Base-by-base conservation (phyloP, 345 rosid species). In the Citropsis articulata region DNA sequence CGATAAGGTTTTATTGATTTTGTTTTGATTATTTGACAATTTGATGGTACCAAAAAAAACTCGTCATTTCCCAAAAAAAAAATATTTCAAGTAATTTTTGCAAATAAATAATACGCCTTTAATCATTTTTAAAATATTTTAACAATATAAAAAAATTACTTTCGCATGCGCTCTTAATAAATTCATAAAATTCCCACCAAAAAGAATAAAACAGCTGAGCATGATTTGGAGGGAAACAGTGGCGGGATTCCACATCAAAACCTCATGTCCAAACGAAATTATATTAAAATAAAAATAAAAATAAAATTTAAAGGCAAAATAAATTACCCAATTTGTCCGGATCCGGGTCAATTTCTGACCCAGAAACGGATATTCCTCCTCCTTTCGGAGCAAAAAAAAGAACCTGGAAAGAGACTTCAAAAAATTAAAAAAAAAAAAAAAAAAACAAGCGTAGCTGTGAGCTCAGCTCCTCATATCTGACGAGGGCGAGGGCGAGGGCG, bases 171-270 rank as follows among this genome's bases (percentile, higher is more conserved):
- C 55, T 19, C 57, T 53, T 53, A 18, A 53, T 16, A 19, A 53
- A 53, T 53, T 18, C 21, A 53, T 53, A 4, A 53, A 18, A 53
- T 71, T 71, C 62, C 75, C 63, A 71, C 40, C 45, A 4, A 57
- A 72, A 4, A 33, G 16, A 57, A 59, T 72, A 33, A 8, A 36
- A 72, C 21, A 14, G 50, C 22, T 1, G 31, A 22, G 12, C 30
- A 36, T 7, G 4, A 35, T n/a, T 59, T 59, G 76, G 66, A 57
- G 76, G 76, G 66, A 72, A 72, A 59, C 7, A 24, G 36, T 33
- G 53, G 76, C 76, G 76, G 76, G 76, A 59, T 22, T 57, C 66
- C 65, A 56, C 33, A 8, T 21, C 9, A 57, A 48, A 70, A 18
- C 56, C 3, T 9, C 56, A 5, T 36, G 66, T 1, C 55, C 66